phyloP scores from a whole-genome alignment of 2,329 filamentous ascomycete species.

The Claviceps lovelessii region DNA sequence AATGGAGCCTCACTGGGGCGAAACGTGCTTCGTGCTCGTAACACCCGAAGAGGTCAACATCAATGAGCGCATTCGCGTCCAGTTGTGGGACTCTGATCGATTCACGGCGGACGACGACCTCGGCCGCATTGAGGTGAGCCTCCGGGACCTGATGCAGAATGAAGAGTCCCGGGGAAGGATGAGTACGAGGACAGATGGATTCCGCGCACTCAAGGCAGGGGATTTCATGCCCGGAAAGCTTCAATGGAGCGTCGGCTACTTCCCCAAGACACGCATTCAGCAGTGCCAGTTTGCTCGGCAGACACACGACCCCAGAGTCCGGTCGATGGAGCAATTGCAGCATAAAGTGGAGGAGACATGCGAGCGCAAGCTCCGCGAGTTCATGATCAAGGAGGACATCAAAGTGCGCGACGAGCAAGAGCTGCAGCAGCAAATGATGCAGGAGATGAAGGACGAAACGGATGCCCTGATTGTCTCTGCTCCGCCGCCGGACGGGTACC shows the following conservation, averaged over 20 bases:
- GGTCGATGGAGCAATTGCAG: constrained; percentile 43
- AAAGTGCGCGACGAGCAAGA: constrained; percentile 42
- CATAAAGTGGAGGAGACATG: constrained; percentile 39
- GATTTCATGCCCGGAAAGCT: constrained; percentile 56
- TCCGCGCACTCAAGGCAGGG: constrained; percentile 48
- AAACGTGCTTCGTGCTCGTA: constrained; percentile 55
- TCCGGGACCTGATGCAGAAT: constrained; percentile 50
- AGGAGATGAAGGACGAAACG: constrained; percentile 47
- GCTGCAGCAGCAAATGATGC: constrained; percentile 50
- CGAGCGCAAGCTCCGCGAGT: constrained; percentile 51
- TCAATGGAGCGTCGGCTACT: constrained; percentile 59
- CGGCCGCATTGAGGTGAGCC: constrained; percentile 54
- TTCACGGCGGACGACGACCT: constrained; percentile 61
- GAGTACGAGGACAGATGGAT: constrained; percentile 48
- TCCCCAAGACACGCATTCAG: constrained; percentile 50
- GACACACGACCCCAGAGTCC: constrained; percentile 42
- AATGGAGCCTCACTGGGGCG: constrained; percentile 57
- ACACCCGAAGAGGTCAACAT: constrained; percentile 59
- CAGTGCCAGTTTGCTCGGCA: constrained; percentile 47
- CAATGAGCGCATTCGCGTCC: constrained; percentile 51
- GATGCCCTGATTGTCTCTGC: constrained; percentile 55
- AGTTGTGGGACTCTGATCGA: constrained; percentile 64
- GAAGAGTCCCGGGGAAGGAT: constrained; percentile 46
- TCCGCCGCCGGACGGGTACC: constrained; percentile 46
- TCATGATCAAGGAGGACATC: constrained; percentile 30